Base-by-base conservation (phyloP, 331 rosid species). In the Rosa hybrid region DNA sequence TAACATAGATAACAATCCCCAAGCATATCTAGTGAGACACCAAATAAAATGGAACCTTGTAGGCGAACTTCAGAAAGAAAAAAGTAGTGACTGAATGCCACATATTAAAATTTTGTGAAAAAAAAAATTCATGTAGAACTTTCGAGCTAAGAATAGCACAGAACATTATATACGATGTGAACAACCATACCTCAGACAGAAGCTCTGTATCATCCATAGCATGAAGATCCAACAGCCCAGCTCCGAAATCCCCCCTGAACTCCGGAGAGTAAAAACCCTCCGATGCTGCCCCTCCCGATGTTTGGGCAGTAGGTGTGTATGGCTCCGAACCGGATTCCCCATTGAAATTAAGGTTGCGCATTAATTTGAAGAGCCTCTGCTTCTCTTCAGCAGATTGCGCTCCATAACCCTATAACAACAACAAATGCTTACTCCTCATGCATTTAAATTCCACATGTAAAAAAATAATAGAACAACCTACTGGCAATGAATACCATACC, bases 121-220 rank as follows among this genome's bases (percentile, higher is more conserved):
- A 34, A 75, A 62, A 46, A 48, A n/a, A 72, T 63, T 7, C 20
- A 65, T 39, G 77, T 17, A 53, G 25, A 68, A 57, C 69, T 30
- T 75, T 45, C 59, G 73, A 42, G 69, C 54, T 21, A 21, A 67
- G 78, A 54, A 53, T 44, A 74, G 56, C 79, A 71, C 75, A 48
- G 38, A 59, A 51, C 71, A 72, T 65, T 44, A 75, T n/a, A 4
- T 12, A 76, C 5, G 25, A 53, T 50, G 2, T 53, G 54, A 67
- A 78, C 21, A 39, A 77, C 46, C 86, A 83, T 80, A 96, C 99
- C 98, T 91, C 99, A 46, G 99, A 78, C 57, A 96, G 77, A 84
- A 96, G 99, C 85, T 90, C 98, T 64, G 97, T 96, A 65, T 96
- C 99, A 86, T 96, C 99, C 97, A 96, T 91, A 42, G 99, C 97